phyloP scores from a whole-genome alignment of 208 protist species.

The Wallacemonas sp. region DNA sequence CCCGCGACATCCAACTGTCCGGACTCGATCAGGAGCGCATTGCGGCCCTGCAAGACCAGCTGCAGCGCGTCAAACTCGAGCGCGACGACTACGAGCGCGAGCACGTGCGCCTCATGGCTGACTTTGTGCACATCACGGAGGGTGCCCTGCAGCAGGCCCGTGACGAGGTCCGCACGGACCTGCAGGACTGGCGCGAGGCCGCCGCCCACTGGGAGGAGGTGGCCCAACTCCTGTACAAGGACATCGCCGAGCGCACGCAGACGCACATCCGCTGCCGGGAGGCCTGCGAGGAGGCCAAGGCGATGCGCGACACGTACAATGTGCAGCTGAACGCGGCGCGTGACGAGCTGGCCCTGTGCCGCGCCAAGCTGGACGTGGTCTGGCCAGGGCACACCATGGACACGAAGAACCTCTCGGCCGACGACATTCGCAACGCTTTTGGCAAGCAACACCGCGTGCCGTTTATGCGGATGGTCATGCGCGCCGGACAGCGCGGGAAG shows the following conservation, averaged over 20 bases:
- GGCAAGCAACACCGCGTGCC: constrained; percentile 32
- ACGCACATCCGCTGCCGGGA: constrained; percentile 75
- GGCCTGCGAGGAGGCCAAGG: constrained; percentile 86
- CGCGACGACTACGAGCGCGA: constrained; percentile 62
- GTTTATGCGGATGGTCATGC: constrained; percentile 28
- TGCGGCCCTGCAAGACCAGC: constrained; percentile 54
- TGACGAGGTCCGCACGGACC: constrained; percentile 65
- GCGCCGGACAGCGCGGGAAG: constrained; percentile 15
- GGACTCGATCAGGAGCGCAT: constrained; percentile 36
- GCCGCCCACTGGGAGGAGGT: constrained; percentile 87
- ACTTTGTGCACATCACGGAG: constrained; percentile 76
- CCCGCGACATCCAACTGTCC: constrained; percentile 60
- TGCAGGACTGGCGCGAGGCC: constrained; percentile 57
- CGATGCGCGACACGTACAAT: constrained; percentile 55
- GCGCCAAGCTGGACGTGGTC: constrained; percentile 78
- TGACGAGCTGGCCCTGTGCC: constrained; percentile 54
- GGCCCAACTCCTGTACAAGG: constrained; percentile 86
- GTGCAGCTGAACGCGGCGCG: constrained; percentile 43
- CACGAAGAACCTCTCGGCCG: constrained; percentile 58
- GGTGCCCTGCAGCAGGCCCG: constrained; percentile 61
- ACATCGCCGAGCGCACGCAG: constrained; percentile 76
- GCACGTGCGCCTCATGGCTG: constrained; percentile 73
- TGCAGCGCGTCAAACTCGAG: constrained; percentile 42
- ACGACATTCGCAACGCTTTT: constrained; percentile 68
- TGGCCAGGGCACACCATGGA: constrained; percentile 81